These are phyloP conservation scores for Mycena rebaudengoi DNA, from an alignment of 768 basidiomycete genomes.

Conservation along the genomic window DNA sequence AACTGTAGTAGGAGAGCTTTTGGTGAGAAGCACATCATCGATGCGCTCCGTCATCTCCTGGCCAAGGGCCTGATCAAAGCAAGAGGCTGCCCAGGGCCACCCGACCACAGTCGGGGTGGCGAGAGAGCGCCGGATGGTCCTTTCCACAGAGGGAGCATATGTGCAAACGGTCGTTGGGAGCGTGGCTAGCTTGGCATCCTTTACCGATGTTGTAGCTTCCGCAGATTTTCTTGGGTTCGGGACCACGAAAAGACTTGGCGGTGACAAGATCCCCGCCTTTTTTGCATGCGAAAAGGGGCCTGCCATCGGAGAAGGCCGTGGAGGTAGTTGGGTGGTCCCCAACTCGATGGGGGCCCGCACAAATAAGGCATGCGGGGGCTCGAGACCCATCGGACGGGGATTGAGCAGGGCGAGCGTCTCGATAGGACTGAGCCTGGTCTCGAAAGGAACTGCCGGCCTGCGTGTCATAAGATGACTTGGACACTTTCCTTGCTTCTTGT, in stretches of 20 bases:
- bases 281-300: slow-evolving; percentile 17
- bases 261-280: slow-evolving; percentile 6
- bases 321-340: slow-evolving; percentile 11
- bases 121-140: slow-evolving; percentile 37
- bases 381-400: not conserved
- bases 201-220: slow-evolving; percentile 31
- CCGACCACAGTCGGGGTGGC: slow-evolving; percentile 17
- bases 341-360: slow-evolving; percentile 26
- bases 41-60: not conserved
- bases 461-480: not conserved
- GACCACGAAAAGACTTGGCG: slow-evolving; percentile 2
- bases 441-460: not conserved
- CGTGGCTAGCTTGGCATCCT: slow-evolving; percentile 2
- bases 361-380: slow-evolving; percentile 28
- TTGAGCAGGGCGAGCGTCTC: not conserved
- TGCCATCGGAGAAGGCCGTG: slow-evolving; percentile 12
- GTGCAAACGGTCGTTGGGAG: slow-evolving; percentile 28
- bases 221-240: slow-evolving; percentile 27
- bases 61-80: slow-evolving; percentile 6
- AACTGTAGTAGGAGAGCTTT: not conserved
- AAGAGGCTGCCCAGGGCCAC: slow-evolving; percentile 22
- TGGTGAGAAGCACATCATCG: not conserved
- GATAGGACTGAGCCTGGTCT: not conserved
- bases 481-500: not conserved
- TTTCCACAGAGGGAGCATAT: slow-evolving; percentile 41